A percentile compares a stretch with the other conserved stretches of the same genome.
phyloP scores from a whole-genome alignment of 106 monocot genomes.

The Allium cepa region DNA sequence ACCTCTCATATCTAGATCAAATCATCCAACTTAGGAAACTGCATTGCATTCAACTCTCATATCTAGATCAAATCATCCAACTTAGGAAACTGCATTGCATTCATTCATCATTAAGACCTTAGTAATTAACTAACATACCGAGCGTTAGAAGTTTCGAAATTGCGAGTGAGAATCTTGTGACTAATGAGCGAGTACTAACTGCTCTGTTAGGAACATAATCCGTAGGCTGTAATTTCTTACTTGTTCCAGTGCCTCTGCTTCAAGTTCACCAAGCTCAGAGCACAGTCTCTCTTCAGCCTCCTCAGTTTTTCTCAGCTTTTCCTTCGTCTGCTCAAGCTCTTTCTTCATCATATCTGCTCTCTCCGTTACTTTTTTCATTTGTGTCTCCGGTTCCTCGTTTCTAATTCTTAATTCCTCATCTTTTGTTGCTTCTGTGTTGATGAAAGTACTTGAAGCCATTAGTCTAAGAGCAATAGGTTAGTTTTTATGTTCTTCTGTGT shows the following conservation, averaged over 20 bases:
- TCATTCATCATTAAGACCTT: too few relatives aligned
- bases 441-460: neutral
- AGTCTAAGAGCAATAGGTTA: neutral
- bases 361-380: constrained; percentile 21
- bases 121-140: too few relatives aligned
- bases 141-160: too few relatives aligned
- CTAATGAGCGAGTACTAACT: constrained; percentile 8
- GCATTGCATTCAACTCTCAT: too few relatives aligned
- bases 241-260: constrained; percentile 22
- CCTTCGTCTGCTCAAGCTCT: constrained; percentile 22
- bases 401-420: constrained; percentile 7
- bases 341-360: constrained; percentile 19
- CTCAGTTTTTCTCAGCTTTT: constrained; percentile 21
- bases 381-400: constrained; percentile 22
- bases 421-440: neutral
- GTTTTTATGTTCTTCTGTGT: too few relatives aligned
- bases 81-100: too few relatives aligned
- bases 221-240: constrained; percentile 12
- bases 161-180: neutral
- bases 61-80: too few relatives aligned
- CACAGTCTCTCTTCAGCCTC: constrained; percentile 41
- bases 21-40: too few relatives aligned
- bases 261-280: constrained; percentile 25
- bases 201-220: constrained; percentile 12
- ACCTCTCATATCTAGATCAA: too few relatives aligned